A percentile compares a stretch with the other conserved stretches of the same genome.
These are phyloP conservation scores for Globisporangium middletonii DNA, from an alignment of 352 stramenopile genomes.

Conservation along the genomic window DNA sequence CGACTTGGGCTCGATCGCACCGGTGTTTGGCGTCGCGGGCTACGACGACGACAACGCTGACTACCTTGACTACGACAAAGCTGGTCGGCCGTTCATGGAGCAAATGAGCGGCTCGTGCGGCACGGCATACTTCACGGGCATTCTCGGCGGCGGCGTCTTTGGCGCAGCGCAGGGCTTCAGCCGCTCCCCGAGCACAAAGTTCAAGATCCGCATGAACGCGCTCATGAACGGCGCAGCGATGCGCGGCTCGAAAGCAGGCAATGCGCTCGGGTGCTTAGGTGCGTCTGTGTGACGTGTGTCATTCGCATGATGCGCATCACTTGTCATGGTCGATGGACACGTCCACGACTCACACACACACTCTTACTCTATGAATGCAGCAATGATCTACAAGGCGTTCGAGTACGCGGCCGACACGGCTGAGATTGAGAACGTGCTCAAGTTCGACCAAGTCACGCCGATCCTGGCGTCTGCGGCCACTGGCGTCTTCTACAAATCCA, in stretches of 20 bases:
- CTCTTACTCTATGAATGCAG: slow-evolving; percentile 17
- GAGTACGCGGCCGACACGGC: slow-evolving; percentile 74
- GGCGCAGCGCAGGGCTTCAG: slow-evolving; percentile 63
- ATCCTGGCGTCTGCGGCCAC: slow-evolving; percentile 79
- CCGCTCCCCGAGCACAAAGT: slow-evolving; percentile 75
- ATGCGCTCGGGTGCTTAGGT: slow-evolving; percentile 78
- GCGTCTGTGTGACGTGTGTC: slow-evolving; percentile 9
- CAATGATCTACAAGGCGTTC: slow-evolving; percentile 85
- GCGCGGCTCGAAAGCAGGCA: slow-evolving; percentile 80
- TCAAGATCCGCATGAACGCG: slow-evolving; percentile 87
- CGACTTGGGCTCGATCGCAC: slow-evolving; percentile 78
- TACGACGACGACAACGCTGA: slow-evolving; percentile 73
- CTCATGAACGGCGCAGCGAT: slow-evolving; percentile 82
- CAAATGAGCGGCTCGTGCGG: slow-evolving; percentile 76
- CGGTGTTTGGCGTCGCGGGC: slow-evolving; percentile 76
- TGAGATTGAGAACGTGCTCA: slow-evolving; percentile 78
- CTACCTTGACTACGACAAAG: slow-evolving; percentile 84
- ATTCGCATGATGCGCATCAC: neutral
- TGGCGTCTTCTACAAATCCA: slow-evolving; percentile 85
- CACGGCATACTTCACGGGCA: slow-evolving; percentile 80
- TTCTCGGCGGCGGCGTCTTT: slow-evolving; percentile 67
- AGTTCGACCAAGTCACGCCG: slow-evolving; percentile 79
- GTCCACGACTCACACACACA: slow-evolving; percentile 3
- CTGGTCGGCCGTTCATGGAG: slow-evolving; percentile 80
- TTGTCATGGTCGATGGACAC: slow-evolving; percentile 8